A percentile compares a stretch with the other conserved stretches of the same genome.
Conservation (phyloP, 1,284 basidiomycete genomes). For the Porodaedalea pini region DNA sequence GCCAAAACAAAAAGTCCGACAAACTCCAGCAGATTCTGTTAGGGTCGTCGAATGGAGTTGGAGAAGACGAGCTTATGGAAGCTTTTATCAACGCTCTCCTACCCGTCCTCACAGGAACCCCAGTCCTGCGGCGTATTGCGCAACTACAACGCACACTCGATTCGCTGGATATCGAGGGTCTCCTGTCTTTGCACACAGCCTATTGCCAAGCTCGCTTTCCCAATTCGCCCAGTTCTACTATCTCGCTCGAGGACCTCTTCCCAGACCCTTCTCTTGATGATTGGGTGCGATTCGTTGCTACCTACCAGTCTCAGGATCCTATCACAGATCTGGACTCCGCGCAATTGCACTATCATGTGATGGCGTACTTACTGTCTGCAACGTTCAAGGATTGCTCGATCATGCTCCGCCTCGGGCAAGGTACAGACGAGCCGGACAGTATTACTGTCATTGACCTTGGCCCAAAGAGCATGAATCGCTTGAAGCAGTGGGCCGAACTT, state of each 20-base stretch:
- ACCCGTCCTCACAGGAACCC: constrained; percentile 49
- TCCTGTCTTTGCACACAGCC: constrained; percentile 46
- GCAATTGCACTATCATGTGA: constrained; percentile 38
- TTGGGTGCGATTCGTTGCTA: constrained; percentile 55
- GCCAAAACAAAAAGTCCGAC: constrained; percentile 8
- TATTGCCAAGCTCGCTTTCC: constrained; percentile 13
- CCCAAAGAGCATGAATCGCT: constrained; percentile 65
- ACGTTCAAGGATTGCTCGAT: constrained; percentile 96
- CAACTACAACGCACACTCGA: constrained; percentile 77
- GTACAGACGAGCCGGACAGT: constrained; percentile 27
- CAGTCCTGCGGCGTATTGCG: constrained; percentile 56
- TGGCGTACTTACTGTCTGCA: constrained; percentile 83
- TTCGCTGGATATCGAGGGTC: constrained; percentile 78
- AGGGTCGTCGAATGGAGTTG: neutral
- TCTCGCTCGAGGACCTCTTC: constrained; percentile 23
- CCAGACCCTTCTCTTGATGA: constrained; percentile 53
- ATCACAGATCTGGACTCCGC: constrained; percentile 34
- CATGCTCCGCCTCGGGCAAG: constrained; percentile 54
- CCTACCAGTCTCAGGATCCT: constrained; percentile 40
- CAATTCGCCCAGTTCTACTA: constrained; percentile 22
- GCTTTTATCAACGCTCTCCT: constrained; percentile 47
- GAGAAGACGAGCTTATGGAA: constrained; percentile 30
- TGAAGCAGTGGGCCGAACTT: constrained; percentile 69
- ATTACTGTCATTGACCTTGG: constrained; percentile 85
- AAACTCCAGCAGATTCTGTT: neutral